phyloP scores from a whole-genome alignment of 177 flowering plant species.

The Telopea speciosissima region DNA sequence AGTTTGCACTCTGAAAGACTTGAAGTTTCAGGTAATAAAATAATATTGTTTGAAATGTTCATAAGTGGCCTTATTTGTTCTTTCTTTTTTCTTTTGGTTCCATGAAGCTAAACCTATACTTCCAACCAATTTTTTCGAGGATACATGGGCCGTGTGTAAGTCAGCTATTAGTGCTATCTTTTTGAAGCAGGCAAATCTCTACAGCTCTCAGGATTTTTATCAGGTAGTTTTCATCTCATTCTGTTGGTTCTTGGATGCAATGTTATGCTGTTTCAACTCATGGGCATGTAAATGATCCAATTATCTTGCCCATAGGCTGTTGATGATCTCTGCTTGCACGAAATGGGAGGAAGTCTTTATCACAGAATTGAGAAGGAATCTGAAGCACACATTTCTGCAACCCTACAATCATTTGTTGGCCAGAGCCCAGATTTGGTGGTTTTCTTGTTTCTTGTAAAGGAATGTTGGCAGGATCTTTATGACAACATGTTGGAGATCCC shows the following conservation, averaged over 20 bases:
- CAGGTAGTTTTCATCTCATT: slow-evolving; percentile 41
- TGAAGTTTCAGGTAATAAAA: no score
- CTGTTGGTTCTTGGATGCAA: neutral
- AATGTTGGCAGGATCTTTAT: no score
- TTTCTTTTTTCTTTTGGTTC: slow-evolving; percentile 11
- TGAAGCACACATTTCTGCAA: no score
- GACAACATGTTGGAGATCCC: no score
- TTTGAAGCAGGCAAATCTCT: slow-evolving; percentile 77
- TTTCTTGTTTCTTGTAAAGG: no score
- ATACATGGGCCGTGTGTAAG: slow-evolving; percentile 86
- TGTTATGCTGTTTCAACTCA: neutral
- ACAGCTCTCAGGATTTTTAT: slow-evolving; percentile 81
- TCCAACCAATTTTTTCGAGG: slow-evolving; percentile 89
- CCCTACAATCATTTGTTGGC: no score
- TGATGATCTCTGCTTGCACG: slow-evolving; percentile 78
- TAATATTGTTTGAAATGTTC: neutral
- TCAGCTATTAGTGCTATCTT: slow-evolving; percentile 90
- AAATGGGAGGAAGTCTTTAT: slow-evolving; percentile 93
- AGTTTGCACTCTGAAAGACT: neutral
- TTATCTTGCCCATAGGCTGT: slow-evolving; percentile 59
- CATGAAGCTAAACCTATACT: slow-evolving; percentile 70
- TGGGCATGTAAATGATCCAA: neutral
- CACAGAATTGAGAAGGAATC: slow-evolving; percentile 73
- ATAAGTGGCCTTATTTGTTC: slow-evolving; percentile 5
- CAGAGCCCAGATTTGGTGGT: no score